Evolutionary conservation across 331 rosid genomes (phyloP).

Genomic region (Stylosanthes scabra): DNA sequence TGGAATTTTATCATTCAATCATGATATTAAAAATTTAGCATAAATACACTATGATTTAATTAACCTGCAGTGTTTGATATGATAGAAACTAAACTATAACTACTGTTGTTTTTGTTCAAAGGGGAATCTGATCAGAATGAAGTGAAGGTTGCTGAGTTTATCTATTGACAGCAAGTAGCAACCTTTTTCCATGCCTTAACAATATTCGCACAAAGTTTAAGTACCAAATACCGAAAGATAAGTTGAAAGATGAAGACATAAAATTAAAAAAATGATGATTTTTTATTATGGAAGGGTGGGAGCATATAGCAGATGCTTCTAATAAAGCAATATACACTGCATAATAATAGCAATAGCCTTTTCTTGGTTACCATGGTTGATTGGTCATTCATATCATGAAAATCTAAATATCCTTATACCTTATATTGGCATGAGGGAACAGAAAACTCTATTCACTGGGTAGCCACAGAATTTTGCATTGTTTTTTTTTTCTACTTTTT

Average conservation of each 20-base stretch:
- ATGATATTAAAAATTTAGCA: neutral
- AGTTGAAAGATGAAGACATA: conserved; percentile 15
- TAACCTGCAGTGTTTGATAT: conserved; percentile 17
- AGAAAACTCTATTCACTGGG: conserved; percentile 36
- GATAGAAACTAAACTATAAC: conserved; percentile 3
- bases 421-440: conserved; percentile 14
- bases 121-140: conserved; percentile 37
- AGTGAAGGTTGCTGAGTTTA: conserved; percentile 15
- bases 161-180: conserved; percentile 36
- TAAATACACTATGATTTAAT: neutral
- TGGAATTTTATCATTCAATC: conserved; percentile 10
- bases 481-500: neutral
- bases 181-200: conserved; percentile 25
- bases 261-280: neutral
- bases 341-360: conserved; percentile 37
- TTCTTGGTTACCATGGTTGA: conserved; percentile 8
- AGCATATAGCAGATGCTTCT: conserved; percentile 42
- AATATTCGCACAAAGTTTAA: conserved; percentile 50
- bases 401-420: conserved; percentile 20
- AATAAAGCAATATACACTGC: conserved; percentile 11
- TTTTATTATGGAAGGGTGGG: neutral
- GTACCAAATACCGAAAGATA: conserved; percentile 35
- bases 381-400: conserved; percentile 37
- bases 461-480: conserved; percentile 33
- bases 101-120: neutral